phyloP scores from a whole-genome alignment of 2,329 filamentous ascomycete genomes.

The Stagonosporopsis cucurbitacearum region DNA sequence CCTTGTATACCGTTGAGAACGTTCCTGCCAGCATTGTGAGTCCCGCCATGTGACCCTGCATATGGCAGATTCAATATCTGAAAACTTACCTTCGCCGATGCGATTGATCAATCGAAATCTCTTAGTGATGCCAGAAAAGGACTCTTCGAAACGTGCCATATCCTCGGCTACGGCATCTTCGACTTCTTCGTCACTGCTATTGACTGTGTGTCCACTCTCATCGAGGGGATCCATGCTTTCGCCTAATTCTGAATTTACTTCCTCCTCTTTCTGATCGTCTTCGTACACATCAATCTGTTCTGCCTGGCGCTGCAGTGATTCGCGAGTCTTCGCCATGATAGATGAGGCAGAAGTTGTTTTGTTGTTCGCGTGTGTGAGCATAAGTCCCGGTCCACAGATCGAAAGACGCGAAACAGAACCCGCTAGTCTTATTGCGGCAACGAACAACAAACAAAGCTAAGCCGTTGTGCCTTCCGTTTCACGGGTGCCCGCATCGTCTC shows the following conservation, averaged over 20 bases:
- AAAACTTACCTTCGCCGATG: conserved; percentile 83
- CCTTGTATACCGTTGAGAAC: conserved; percentile 99
- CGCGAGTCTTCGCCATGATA: conserved; percentile 44
- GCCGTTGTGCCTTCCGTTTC: conserved; percentile 10
- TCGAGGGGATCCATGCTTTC: conserved; percentile 58
- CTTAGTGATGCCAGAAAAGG: conserved; percentile 82
- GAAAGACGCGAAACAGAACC: conserved; percentile 19
- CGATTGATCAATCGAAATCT: conserved; percentile 92
- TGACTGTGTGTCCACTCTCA: conserved; percentile 58
- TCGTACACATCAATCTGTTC: conserved; percentile 38
- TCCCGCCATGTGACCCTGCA: conserved; percentile 34
- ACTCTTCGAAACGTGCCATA: conserved; percentile 82
- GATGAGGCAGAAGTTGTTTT: conserved; percentile 14
- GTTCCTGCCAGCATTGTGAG: conserved; percentile 68
- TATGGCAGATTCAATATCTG: conserved; percentile 31
- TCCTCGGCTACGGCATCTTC: conserved; percentile 78
- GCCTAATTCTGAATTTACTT: conserved; percentile 52
- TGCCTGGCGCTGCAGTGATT: conserved; percentile 31
- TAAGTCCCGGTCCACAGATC: conserved; percentile 1
- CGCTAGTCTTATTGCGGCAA: conserved; percentile 8
- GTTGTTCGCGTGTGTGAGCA: conserved; percentile 16
- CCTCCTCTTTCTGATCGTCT: conserved; percentile 45
- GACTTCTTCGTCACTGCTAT: conserved; percentile 61
- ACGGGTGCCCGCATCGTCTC: conserved; percentile 18
- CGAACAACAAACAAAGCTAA: conserved; percentile 32